A percentile compares a stretch with the other conserved stretches of the same genome.
Conservation (phyloP, 2,329 filamentous ascomycete species). For the Epichloe gansuensis region DNA sequence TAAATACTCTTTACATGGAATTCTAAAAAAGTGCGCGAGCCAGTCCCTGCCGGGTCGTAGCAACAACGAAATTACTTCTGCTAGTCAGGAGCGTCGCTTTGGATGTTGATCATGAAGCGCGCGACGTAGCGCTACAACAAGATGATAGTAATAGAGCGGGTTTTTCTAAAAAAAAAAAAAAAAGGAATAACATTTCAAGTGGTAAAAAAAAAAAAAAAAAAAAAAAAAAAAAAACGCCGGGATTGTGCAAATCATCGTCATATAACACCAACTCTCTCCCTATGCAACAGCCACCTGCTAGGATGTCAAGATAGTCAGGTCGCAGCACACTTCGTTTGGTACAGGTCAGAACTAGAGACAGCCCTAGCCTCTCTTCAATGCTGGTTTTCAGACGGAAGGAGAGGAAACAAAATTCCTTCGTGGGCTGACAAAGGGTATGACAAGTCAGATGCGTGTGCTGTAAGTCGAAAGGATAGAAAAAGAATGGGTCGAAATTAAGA, state of each 20-base stretch:
- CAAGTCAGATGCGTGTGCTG: background rate
- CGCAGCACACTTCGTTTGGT: slow-evolving; percentile 9
- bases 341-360: background rate
- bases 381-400: background rate
- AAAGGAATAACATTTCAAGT: background rate
- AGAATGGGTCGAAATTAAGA: background rate
- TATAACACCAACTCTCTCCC: slow-evolving; percentile 1
- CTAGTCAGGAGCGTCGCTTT: background rate
- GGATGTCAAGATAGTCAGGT: background rate
- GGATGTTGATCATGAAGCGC: background rate
- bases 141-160: background rate
- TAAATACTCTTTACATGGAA: background rate
- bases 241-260: slow-evolving; percentile 2
- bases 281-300: background rate
- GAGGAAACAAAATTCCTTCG: background rate
- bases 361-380: background rate
- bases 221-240: slow-evolving; percentile 14
- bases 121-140: background rate
- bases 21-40: background rate
- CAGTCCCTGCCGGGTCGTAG: background rate
- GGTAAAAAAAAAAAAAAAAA: slow-evolving; percentile 10
- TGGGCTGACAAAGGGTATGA: background rate
- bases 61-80: background rate
- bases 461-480: background rate
- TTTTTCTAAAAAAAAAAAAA: background rate